Percentiles rank a stretch among this genome's conserved stretches.
These are phyloP conservation scores for Tetrapisispora arboricola DNA, from an alignment of 805 yeast species.

Conservation along the genomic window DNA sequence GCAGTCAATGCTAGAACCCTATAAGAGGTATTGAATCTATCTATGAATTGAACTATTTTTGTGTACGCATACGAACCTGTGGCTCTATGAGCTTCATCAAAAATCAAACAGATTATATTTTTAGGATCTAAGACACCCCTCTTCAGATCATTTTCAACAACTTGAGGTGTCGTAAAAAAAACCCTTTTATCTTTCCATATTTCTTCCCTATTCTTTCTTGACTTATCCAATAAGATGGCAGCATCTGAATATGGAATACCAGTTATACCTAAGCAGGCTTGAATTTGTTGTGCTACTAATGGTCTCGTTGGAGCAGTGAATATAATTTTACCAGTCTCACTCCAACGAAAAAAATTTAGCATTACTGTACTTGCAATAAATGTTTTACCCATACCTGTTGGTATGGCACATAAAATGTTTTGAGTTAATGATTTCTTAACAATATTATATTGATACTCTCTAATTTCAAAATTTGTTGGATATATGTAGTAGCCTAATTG, in stretches of 20 bases:
- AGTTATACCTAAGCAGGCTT: constrained; percentile 79
- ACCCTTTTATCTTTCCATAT: constrained; percentile 75
- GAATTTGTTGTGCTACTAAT: constrained; percentile 89
- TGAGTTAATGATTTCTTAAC: constrained; percentile 59
- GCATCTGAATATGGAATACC: constrained; percentile 72
- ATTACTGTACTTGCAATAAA: constrained; percentile 91
- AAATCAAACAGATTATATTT: constrained; percentile 60
- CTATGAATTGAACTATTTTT: constrained; percentile 61
- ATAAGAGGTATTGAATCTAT: constrained; percentile 53
- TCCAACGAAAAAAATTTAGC: constrained; percentile 85
- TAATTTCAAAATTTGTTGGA: constrained; percentile 72
- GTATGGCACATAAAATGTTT: constrained; percentile 80
- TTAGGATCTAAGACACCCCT: constrained; percentile 70
- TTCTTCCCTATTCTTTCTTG: constrained; percentile 51
- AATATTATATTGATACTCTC: constrained; percentile 85
- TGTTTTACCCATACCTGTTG: constrained; percentile 96
- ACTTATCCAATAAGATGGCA: constrained; percentile 60
- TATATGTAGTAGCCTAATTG: constrained; percentile 48
- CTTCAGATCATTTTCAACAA: constrained; percentile 79
- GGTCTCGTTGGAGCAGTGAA: constrained; percentile 98
- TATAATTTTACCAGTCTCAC: constrained; percentile 62
- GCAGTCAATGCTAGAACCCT: constrained; percentile 86
- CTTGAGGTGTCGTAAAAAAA: constrained; percentile 93
- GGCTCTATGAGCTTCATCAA: constrained; percentile 95
- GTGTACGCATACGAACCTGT: constrained; percentile 85